Evolutionary conservation across 1,284 basidiomycete genomes (phyloP).

Genomic region (Phaffia rhodozyma): DNA sequence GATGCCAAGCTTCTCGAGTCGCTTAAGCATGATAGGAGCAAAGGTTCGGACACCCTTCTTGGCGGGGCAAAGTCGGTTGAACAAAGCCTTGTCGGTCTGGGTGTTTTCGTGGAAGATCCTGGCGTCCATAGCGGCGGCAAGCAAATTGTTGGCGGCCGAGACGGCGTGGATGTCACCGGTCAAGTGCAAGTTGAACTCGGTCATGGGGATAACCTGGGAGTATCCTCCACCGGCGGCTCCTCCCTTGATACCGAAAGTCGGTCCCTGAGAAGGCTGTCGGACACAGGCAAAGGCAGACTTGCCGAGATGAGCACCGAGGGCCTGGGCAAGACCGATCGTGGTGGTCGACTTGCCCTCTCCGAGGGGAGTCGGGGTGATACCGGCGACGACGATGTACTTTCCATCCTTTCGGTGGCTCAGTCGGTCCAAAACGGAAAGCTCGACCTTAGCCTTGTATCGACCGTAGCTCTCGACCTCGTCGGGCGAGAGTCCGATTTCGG

Average conservation of each 20-base stretch:
- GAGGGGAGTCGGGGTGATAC: conserved; percentile 94
- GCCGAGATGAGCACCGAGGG: conserved; percentile 84
- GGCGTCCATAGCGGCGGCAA: conserved; percentile 92
- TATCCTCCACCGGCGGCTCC: conserved; percentile 98
- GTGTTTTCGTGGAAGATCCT: conserved; percentile 98
- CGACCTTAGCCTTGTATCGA: conserved; percentile 94
- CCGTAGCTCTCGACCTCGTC: conserved; percentile 92
- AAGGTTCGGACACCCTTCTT: conserved; percentile 94
- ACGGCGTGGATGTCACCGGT: conserved; percentile 98
- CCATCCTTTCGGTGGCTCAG: conserved; percentile 77
- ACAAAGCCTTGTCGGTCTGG: conserved; percentile 88
- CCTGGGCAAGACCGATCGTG: conserved; percentile 93
- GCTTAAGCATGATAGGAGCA: conserved; percentile 90
- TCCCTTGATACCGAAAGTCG: conserved; percentile 98
- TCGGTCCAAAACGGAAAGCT: conserved; percentile 75
- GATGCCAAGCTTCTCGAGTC: conserved; percentile 89
- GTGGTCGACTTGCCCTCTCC: conserved; percentile 99
- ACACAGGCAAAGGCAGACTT: conserved; percentile 94
- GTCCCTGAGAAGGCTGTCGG: conserved; percentile 97
- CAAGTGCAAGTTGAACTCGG: conserved; percentile 93
- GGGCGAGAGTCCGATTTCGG: conserved; percentile 75
- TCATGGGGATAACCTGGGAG: conserved; percentile 98
- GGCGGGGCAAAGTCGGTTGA: conserved; percentile 78
- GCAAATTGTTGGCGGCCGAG: conserved; percentile 91
- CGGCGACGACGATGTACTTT: conserved; percentile 94